Evolutionary conservation across 2,329 filamentous ascomycete species (phyloP), one percentile per base, ranked within the genome.

Genomic region (Venturia pyrina): DNA sequence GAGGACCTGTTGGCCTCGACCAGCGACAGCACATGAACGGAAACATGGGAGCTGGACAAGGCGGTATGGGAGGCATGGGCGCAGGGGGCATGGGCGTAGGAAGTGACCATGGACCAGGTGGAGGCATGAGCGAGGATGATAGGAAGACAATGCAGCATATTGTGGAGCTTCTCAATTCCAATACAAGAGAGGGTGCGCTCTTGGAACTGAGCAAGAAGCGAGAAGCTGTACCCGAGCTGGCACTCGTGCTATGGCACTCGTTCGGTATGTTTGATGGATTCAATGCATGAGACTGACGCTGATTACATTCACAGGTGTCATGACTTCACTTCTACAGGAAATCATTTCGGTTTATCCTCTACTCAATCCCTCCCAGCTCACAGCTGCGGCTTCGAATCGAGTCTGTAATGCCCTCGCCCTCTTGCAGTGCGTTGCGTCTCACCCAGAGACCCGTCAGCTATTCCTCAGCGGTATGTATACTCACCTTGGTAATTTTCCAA

Each of bases 341-440:
- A 99, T 99, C 75, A 99, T 99, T 74, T 97, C 93, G 13, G 95
- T 99, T 65, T 99, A 99, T 75, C 96, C 92, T 37, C 85, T 99
- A 5, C 85, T 99, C 72, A 99, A 96, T 76, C 95, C 95, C 6
- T 97, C 92, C 62, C 93, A 98, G 79, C 85, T 99, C 72, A 99
- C 95, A 8, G 95, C 95, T 2, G 93, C 95, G n/a, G 93, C 95
- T 19, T 96, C 91, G 3, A 99, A 99, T 80, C 84, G 95, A 70
- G 95, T 99, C 67, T 99, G 95, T 81, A 99, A 99, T 77, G 95
- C 95, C 46, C 85, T 99, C 68, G 95, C 95, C 37, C 85, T 99
- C 68, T 84, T 99, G 60, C 95, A 99, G 78, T 99, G 95, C 74
- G 95, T 99, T 68, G 95, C 95, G 48, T 96, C 92, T 60, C 95